Evolutionary conservation across 805 yeast genomes (phyloP).

Genomic region (Yarrowia alimentaria): DNA sequence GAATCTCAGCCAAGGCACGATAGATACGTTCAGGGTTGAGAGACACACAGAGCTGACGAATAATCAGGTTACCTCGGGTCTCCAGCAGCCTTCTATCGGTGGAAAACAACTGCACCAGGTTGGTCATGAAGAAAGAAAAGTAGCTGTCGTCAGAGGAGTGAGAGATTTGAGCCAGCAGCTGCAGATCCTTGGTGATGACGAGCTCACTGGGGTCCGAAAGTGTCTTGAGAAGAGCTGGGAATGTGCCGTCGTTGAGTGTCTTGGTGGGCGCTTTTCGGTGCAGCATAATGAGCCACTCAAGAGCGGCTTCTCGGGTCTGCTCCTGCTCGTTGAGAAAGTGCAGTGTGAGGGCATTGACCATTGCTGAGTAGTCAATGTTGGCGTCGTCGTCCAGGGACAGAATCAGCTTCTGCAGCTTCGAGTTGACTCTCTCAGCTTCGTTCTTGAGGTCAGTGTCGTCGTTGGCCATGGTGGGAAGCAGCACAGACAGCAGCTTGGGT

Average conservation of each 20-base stretch:
- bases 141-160: constrained; percentile 69
- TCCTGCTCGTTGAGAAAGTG: constrained; percentile 77
- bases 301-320: constrained; percentile 73
- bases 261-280: constrained; percentile 66
- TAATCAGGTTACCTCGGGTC: constrained; percentile 74
- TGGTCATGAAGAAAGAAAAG: constrained; percentile 71
- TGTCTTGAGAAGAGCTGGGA: constrained; percentile 74
- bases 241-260: constrained; percentile 58
- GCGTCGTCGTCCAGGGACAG: constrained; percentile 42
- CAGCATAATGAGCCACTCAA: constrained; percentile 86
- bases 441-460: constrained; percentile 50
- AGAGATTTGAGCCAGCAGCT: constrained; percentile 70
- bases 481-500: constrained; percentile 69
- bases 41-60: constrained; percentile 77
- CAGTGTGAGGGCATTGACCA: constrained; percentile 66
- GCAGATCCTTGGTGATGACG: constrained; percentile 71
- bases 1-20: constrained; percentile 71
- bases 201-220: constrained; percentile 70
- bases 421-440: constrained; percentile 57
- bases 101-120: constrained; percentile 66
- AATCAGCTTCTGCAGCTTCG: constrained; percentile 54
- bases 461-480: constrained; percentile 62
- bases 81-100: constrained; percentile 66
- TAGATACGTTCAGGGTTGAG: constrained; percentile 81
- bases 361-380: constrained; percentile 51